Evolutionary conservation across 2,329 filamentous ascomycete genomes (phyloP).

Genomic region (Colletotrichum sp.): DNA sequence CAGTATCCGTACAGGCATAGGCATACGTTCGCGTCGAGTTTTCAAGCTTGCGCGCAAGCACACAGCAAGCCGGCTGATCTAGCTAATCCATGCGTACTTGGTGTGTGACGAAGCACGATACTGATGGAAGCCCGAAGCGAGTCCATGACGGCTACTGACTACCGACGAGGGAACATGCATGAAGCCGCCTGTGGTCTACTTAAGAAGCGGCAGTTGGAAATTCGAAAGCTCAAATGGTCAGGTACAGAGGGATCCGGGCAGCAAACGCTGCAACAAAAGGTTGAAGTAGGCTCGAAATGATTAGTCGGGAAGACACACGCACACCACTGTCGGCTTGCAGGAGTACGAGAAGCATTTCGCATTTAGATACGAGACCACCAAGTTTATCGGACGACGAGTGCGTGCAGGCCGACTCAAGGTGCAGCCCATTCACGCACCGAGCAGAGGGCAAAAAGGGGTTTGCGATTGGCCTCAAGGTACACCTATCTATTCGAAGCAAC

Average conservation of each 20-base stretch:
- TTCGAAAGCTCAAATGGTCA: neutral
- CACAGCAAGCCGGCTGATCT: neutral
- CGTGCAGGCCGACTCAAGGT: neutral
- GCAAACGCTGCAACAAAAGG: neutral
- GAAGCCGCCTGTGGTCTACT: neutral
- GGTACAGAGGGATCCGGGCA: neutral
- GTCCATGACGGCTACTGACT: neutral
- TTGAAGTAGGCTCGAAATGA: neutral
- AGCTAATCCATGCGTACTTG: too few species aligned
- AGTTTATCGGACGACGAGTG: neutral
- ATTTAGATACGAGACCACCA: neutral
- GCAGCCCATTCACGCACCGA: neutral
- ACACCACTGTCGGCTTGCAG: neutral
- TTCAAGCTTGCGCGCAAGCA: neutral
- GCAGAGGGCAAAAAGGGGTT: neutral
- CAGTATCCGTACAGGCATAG: neutral
- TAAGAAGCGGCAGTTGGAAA: neutral
- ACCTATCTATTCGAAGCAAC: neutral
- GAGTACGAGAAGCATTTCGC: neutral
- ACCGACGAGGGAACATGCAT: too few species aligned
- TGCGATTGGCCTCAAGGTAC: neutral
- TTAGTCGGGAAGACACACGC: neutral
- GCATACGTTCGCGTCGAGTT: neutral
- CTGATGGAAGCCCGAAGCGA: neutral
- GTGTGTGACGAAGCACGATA: neutral